phyloP scores from a whole-genome alignment of 2,329 filamentous ascomycete genomes.

The Apiospora aurea region DNA sequence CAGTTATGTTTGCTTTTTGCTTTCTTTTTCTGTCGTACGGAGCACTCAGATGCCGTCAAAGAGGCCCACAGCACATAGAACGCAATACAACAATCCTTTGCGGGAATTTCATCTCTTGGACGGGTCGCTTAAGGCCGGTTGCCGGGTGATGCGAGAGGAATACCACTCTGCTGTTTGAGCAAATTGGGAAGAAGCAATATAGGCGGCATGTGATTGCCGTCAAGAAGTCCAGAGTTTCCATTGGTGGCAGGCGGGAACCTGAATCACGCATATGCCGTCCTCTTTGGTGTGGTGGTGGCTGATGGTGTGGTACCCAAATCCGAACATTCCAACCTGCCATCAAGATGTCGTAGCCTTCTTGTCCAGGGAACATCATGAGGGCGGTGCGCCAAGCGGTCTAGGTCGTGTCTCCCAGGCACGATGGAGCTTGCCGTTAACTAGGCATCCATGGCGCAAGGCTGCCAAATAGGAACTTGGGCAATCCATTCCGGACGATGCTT shows the following conservation, averaged over 20 bases:
- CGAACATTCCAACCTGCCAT: background rate
- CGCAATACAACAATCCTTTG: background rate
- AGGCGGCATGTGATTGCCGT: background rate
- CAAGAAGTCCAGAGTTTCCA: background rate
- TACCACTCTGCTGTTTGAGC: too few species aligned
- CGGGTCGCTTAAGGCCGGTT: background rate
- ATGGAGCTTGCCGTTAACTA: background rate
- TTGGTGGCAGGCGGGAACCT: background rate
- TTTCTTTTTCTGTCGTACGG: background rate
- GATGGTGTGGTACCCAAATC: background rate
- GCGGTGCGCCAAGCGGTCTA: background rate
- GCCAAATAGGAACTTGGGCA: background rate
- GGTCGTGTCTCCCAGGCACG: background rate
- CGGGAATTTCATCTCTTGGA: background rate
- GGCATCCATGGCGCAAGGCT: background rate
- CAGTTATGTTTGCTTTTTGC: background rate
- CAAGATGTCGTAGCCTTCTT: background rate
- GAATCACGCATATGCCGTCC: background rate
- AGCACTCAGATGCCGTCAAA: background rate
- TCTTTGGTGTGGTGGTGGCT: background rate
- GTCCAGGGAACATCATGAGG: background rate
- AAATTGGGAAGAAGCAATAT: background rate
- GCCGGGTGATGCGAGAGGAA: background rate
- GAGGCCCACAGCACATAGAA: background rate
- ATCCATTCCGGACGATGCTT: background rate